Base-by-base conservation (phyloP, 2,329 filamentous ascomycete species). In the Coleophoma crateriformis region DNA sequence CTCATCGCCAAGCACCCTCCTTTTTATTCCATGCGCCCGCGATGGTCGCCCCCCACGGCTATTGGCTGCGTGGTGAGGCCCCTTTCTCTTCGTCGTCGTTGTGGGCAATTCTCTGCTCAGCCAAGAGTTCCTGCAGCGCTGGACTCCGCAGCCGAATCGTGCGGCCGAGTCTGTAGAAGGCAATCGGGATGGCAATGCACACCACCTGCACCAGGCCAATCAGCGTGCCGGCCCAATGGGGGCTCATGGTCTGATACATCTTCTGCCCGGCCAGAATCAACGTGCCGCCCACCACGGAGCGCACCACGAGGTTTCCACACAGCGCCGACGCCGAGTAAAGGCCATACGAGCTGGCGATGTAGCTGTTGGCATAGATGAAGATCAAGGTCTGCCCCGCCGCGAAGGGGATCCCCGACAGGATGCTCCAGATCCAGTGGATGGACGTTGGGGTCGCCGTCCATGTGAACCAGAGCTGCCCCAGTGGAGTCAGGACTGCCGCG, bases 291-390 rank as follows among this genome's bases (percentile, higher is more conserved):
- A 91, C 74, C 7, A 87, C 64, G 50, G 80, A 85, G 33, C 90
- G 74, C 14, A 89, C 75, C 2, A 95, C 85, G 0, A 86, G 81
- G 58, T 94, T 95, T 0, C 88, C 87, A 0, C 88, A 88, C 34
- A 95, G 72, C 0, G 90, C 89, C 3, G 82, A 88, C 1, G 90
- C 89, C 1, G 89, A 84, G 63, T 90, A 95, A 57, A 94, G 85
- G 4, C 85, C 84, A 58, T 95, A 95, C 7, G 83, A 81, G 43
- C 85, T 78, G 0, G 88, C 87, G 3, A 95, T 71, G 64, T 95
- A 95, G 60, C 89, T 94, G 6, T 77, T 80, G 0, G 84, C 81
- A 61, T 95, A 94, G 61, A 95, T 91, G 70, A 95, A 95, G 34
- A 87, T 82, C 3, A 82, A 76, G 7, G 80, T 84, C 59, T 92